phyloP scores from a whole-genome alignment of 225 moss, liverwort and hornwort species.

The Anthoceros angustus region DNA sequence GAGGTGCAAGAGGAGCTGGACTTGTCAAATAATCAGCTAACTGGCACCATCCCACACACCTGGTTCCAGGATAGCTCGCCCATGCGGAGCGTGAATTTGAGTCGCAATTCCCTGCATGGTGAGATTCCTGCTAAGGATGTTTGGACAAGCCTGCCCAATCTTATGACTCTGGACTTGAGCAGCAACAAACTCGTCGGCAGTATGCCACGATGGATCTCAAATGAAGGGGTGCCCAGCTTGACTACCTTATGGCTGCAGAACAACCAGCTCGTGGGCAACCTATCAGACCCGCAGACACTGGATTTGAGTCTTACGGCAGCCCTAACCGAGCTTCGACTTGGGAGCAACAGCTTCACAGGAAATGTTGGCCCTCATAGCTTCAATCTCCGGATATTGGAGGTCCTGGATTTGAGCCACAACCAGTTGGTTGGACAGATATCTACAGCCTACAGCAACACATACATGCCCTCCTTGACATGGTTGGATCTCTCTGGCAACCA shows the following conservation, averaged over 20 bases:
- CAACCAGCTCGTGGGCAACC: too few species aligned
- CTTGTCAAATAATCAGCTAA: background rate
- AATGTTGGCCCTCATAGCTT: background rate
- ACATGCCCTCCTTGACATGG: background rate
- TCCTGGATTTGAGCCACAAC: background rate
- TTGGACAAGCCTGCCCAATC: background rate
- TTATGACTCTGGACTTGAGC: background rate
- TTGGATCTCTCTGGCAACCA: constrained; percentile 1
- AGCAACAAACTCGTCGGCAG: background rate
- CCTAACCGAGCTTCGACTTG: background rate
- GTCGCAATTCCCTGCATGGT: background rate
- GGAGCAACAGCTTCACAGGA: background rate
- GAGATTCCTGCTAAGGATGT: background rate
- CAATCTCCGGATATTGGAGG: background rate
- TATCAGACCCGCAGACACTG: too few species aligned
- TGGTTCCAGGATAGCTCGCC: background rate
- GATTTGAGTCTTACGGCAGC: too few species aligned
- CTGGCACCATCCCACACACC: background rate
- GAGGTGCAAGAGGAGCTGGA: background rate
- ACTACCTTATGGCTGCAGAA: background rate
- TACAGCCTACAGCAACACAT: background rate
- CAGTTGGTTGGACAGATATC: background rate
- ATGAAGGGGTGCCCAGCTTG: background rate
- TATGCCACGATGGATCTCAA: background rate
- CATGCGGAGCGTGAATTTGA: background rate